Evolutionary conservation across 108 stramenopile genomes (phyloP).

Genomic region (Discostella pseudostelligera): DNA sequence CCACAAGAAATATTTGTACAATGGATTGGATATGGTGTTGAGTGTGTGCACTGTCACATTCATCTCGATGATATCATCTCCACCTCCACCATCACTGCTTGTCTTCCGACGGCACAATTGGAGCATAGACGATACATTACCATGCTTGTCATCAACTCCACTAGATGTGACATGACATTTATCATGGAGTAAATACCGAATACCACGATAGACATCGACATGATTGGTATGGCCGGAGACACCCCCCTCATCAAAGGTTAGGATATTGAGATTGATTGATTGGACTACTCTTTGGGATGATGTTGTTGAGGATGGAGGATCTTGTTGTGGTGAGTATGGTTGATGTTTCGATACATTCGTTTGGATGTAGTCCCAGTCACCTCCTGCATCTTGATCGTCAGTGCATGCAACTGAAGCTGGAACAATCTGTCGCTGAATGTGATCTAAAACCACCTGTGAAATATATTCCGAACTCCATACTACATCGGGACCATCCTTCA

Average conservation of each 20-base stretch:
- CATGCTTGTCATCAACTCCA: neutral
- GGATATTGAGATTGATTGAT: slow-evolving; percentile 32
- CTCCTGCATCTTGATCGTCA: neutral
- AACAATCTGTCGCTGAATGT: slow-evolving; percentile 2
- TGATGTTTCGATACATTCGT: no score
- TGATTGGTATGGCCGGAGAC: slow-evolving; percentile 87
- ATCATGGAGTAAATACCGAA: slow-evolving; percentile 39
- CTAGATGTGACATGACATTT: slow-evolving; percentile 7
- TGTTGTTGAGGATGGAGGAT: slow-evolving; percentile 4
- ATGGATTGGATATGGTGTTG: slow-evolving; percentile 43
- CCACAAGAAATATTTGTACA: slow-evolving; percentile 47
- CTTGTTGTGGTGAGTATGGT: neutral
- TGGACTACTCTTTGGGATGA: slow-evolving; percentile 19
- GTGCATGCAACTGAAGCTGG: neutral
- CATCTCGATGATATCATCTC: slow-evolving; percentile 10
- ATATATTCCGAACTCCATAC: slow-evolving; percentile 43
- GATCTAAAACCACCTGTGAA: slow-evolving; percentile 21
- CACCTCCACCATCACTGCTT: slow-evolving; percentile 3
- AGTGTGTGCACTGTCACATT: slow-evolving; percentile 14
- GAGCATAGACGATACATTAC: neutral
- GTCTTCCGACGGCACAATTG: neutral
- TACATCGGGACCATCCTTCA: slow-evolving; percentile 51
- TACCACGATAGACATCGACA: slow-evolving; percentile 65
- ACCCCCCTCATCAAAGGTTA: slow-evolving; percentile 76
- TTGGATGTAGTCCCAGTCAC: neutral